Base-by-base conservation (phyloP, 371 early-diverging fungal species). In the Syncephalastrum racemosum region DNA sequence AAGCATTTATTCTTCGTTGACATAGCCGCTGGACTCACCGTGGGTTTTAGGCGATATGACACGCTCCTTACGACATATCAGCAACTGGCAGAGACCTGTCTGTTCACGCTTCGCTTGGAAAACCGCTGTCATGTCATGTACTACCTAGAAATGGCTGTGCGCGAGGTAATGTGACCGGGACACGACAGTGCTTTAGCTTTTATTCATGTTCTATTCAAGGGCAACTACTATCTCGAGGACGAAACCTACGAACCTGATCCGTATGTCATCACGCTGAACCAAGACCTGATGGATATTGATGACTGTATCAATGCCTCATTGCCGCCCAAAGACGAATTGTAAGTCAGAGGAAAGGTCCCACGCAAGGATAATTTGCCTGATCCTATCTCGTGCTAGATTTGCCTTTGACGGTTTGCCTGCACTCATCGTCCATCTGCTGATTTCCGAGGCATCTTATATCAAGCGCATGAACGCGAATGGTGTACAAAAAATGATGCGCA, bases 41-140 rank as follows among this genome's bases (percentile, higher is more conserved):
- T 41, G 40, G 5, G 2, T 53, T 53, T 18, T 56, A 81, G 78
- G 47, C 77, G 78, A 10, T 76, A 81, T 48, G 79, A 86, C 58
- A 75, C 71, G 15, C 65, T 84, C 42, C 67, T 84, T 31, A 77
- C 79, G 27, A 85, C 77, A 53, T 89, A 85, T 68, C 77, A 84
- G 59, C 83, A 72, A 50, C 69, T 96, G 40, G 87, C 95, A 1
- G 88, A 89, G 49, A 88, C 85, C 10, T 91, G 88, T 50, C 62
- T 95, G 27, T 88, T 90, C 59, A 86, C 91, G 0, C 67, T 96
- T 19, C 80, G 93, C 36, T 74, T 94, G 18, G 97, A 96, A 68
- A 75, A 90, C 19, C 84, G 94, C 15, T 88, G 91, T 48, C 95
- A 94, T 69, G 81, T 89, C 41, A 84, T 94, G 73, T 93, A 91